Base-by-base conservation (phyloP, 1,284 basidiomycete species). In the Cutaneotrichosporon mucoides region DNA sequence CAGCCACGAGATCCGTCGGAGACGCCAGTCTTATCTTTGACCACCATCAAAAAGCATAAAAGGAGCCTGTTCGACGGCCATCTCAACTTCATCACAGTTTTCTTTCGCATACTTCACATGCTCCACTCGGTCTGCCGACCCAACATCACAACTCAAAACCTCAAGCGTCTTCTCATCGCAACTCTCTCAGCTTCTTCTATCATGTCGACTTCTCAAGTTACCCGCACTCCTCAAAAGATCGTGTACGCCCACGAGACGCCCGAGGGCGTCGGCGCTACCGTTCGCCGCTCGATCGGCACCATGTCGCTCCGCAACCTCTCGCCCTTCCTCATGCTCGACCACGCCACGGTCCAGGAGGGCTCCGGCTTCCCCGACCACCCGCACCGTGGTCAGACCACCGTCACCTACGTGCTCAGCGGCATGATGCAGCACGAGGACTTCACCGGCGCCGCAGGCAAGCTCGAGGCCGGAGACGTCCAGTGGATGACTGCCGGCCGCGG, bases 401-500 rank as follows among this genome's bases (percentile, higher is more conserved):
- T 83, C 1, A 94, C 92, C 0, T 95, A 94, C 74, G 88, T 96
- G 84, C 81, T 94, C 0, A 85, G 40, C 53, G 55, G 66, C 15
- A 63, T 65, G 57, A 66, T 72, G 66, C 81, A 84, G 59, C 94
- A 98, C 71, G 94, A 98, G 77, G 95, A 98, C 75, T 95, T 92
- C 36, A 86, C 86, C 5, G 93, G 94, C 2, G 90, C 97, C 76
- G 83, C 84, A 57, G 91, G 92, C 53, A 57, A 59, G 64, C 88
- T 97, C 62, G 85, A 85, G 47, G 78, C 87, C 5, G 93, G 94
- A 7, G 92, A 91, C 57, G 86, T 95, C 3, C 93, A 96, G 72
- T 96, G 92, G 90, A 96, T 96, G 92, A 88, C 86, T 70, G 92
- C 92, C 10, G 90, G 89, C 6, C 69, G 72, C 57, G 82, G 80